Percentiles rank a stretch among this genome's conserved stretches.
Conservation (phyloP, 2,329 filamentous ascomycete species). For the Fusarium protoensiforme region DNA sequence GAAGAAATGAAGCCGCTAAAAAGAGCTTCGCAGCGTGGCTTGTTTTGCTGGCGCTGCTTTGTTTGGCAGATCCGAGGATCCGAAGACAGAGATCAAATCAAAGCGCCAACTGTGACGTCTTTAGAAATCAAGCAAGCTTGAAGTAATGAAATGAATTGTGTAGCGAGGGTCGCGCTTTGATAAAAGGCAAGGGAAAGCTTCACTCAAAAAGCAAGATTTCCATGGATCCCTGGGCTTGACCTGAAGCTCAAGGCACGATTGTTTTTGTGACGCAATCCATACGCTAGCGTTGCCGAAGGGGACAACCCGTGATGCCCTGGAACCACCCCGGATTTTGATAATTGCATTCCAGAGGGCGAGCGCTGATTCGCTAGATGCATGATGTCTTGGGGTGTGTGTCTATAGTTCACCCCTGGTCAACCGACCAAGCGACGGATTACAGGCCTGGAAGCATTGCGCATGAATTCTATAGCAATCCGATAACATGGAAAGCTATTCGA, state of each 20-base stretch:
- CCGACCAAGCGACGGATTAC: not conserved
- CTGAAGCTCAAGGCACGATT: slow-evolving; percentile 26
- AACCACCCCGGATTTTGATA: slow-evolving; percentile 9
- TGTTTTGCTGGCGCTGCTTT: slow-evolving; percentile 4
- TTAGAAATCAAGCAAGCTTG: not conserved
- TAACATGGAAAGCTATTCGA: not conserved
- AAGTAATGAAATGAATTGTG: not conserved
- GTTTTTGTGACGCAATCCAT: slow-evolving; percentile 43
- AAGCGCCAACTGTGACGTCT: slow-evolving; percentile 26
- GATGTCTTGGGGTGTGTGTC: not conserved
- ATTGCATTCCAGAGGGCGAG: not conserved
- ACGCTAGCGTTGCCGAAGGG: slow-evolving; percentile 27
- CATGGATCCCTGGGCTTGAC: slow-evolving; percentile 12
- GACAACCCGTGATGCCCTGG: slow-evolving; percentile 3
- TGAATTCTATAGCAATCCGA: not conserved
- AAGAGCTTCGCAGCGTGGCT: slow-evolving; percentile 17
- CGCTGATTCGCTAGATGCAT: not conserved
- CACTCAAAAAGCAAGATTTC: slow-evolving; percentile 26
- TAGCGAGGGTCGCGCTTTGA: slow-evolving; percentile 3
- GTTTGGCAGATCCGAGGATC: slow-evolving; percentile 18
- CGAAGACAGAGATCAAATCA: slow-evolving; percentile 15
- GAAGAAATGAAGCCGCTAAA: slow-evolving; percentile 16
- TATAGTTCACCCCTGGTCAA: not conserved
- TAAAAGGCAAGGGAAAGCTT: slow-evolving; percentile 21
- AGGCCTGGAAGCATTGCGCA: not conserved